These are phyloP conservation scores for Talaromyces pinophilus DNA, from an alignment of 2,329 filamentous ascomycete genomes.

Conservation along the genomic window DNA sequence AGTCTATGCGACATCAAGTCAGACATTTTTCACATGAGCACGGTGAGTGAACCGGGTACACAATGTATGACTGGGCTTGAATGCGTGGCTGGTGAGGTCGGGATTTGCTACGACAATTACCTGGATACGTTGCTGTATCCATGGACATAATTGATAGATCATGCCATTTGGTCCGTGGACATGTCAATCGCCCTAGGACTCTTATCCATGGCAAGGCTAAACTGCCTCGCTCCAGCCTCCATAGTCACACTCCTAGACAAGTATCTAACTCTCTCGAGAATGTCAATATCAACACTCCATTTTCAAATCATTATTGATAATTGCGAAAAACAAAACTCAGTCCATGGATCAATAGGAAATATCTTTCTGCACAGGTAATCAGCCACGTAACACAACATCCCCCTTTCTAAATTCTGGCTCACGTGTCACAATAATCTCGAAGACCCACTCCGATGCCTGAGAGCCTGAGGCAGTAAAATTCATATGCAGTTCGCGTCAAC, in stretches of 20 bases:
- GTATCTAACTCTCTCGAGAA: neutral
- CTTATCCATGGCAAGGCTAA: neutral
- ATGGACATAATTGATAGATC: no score
- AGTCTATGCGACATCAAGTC: neutral
- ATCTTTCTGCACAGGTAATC: neutral
- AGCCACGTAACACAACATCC: neutral
- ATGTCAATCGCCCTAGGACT: neutral
- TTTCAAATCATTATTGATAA: neutral
- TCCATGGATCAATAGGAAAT: neutral
- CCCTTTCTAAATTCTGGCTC: neutral
- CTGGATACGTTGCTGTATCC: no score
- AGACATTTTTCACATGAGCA: no score
- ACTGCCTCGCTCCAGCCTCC: conserved; percentile 9
- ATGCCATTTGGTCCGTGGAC: no score
- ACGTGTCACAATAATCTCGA: neutral
- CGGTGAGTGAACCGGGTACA: no score
- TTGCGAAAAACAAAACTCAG: neutral
- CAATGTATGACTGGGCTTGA: neutral
- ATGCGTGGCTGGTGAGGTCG: neutral
- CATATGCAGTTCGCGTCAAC: neutral
- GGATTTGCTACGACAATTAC: neutral
- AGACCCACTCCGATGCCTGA: neutral
- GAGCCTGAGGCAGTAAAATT: neutral
- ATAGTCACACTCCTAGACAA: neutral
- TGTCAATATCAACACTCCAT: neutral